Base-by-base conservation (phyloP, 495 filamentous ascomycete species). In the Neurospora sp. region DNA sequence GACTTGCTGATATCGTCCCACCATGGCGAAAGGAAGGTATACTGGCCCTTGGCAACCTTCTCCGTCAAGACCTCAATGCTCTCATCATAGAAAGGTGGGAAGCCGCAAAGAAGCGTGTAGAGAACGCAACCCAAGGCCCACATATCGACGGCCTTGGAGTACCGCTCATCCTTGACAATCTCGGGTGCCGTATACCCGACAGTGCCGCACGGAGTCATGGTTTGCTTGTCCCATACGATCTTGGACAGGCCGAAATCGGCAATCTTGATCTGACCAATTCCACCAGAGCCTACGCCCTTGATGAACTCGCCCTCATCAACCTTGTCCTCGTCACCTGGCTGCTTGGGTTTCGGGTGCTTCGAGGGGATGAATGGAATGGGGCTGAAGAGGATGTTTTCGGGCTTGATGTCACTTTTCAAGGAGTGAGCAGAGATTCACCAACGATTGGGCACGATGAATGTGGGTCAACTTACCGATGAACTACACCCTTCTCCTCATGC, bases 91-190 rank as follows among this genome's bases (percentile, higher is more conserved):
- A 99, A 99, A 5, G 96, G 96, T 18, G 96, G 96, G 83, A 99
- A 99, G 40, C 96, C 96, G 77, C 96, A 99, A 35, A 99, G 89
- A 5, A 99, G 85, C 0, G 96, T 99, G 82, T 99, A 99, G 20
- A 99, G 88, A 9, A 99, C 96, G 82, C 96, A 99, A 12, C 96
- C 96, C 44, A 99, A 82, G 14, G 96, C 96, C 96, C 96, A 99
- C 96, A 99, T 99, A 75, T 99, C 96, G 48, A 99, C 96, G 76
- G 93, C 94, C 85, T 98, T 99, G 8, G 96, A 98, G 78, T 99
- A 99, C 44, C 95, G 89, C 81, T 99, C 96, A 82, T 99, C 96
- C 82, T 98, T 98, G 70, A 99, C 96, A 69, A 99, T 99, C 81
- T 99, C 96, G 6, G 96, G 96, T n/a, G 96, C 96, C 18, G 96